Conservation (phyloP, 2,329 filamentous ascomycete genomes). For the Hymenoscyphus infarciens region DNA sequence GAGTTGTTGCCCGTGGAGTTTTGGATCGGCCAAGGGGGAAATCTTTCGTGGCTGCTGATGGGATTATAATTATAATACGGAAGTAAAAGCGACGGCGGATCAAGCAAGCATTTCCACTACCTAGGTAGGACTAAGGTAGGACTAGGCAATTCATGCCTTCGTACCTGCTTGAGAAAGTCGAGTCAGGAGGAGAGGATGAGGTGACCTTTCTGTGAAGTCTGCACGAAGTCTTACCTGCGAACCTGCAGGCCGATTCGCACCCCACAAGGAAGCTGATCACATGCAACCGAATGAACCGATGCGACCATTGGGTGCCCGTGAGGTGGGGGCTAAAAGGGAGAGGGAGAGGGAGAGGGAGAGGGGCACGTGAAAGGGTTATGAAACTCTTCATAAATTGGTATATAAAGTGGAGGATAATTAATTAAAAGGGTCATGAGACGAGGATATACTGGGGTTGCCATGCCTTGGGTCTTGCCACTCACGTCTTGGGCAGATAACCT, state of each 20-base stretch:
- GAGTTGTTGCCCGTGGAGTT: neutral
- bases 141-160: neutral
- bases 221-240: too few relatives aligned
- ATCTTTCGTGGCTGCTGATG: neutral
- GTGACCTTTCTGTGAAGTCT: neutral
- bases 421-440: neutral
- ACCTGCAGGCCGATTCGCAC: neutral
- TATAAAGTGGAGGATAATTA: neutral
- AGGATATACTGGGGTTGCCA: neutral
- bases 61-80: neutral
- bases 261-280: neutral
- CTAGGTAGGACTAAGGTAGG: too few relatives aligned
- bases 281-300: neutral
- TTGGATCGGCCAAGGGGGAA: neutral
- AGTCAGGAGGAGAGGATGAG: neutral
- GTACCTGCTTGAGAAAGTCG: neutral
- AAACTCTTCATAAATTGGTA: neutral
- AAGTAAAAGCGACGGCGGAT: neutral
- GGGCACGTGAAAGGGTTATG: neutral
- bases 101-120: neutral
- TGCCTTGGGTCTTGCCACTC: neutral
- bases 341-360: neutral
- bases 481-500: neutral
- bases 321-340: neutral
- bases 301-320: too few relatives aligned